Evolutionary conservation across 257 asterid genomes (phyloP), one percentile per base, ranked within the genome.

Genomic region (Solanum piurae): DNA sequence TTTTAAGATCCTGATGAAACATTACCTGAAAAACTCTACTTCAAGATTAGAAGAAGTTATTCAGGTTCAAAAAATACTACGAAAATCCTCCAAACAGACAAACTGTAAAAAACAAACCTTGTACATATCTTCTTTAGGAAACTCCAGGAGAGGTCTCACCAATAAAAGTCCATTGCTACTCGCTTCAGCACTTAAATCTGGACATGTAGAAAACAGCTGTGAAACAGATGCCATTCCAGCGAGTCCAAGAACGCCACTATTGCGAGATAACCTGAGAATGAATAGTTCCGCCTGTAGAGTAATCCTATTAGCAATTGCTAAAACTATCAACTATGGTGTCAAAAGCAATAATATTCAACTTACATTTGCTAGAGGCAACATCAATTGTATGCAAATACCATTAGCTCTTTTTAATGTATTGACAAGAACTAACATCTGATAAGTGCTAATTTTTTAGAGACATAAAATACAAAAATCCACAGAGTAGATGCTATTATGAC

Each of bases 231-330:
- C 94, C 98, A 92, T 95, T 77, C 98, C 98, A 87, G 98, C 98
- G 89, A 97, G 99, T 91, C 99, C 99, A 91, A 95, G 96, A 88
- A 97, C 96, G 33, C 98, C 98, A 88, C 99, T 95, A 89, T 92
- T 91, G 58, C 98, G 94, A 62, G 99, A 97, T 91, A 93, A 92
- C 89, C 98, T 93, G 86, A 95, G 94, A 89, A 95, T 92, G 88
- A 97, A 95, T 76, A 95, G 92, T 92, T 95, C 99, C 23, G 95
- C 99, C 99, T 97, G 95, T 86, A 86, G 40, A 73, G 86, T 77
- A 58, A 37, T 86, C 36, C 84, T 38, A 60, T 92, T 76, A 91
- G 90, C 86, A 84, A 87, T 83, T 87, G 88, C 83, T 11, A 84
- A 34, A 38, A 36, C 74, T 34, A 66, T 29, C 31, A 46, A 36